A percentile compares a stretch with the other conserved stretches of the same genome.
phyloP scores from a whole-genome alignment of 805 yeast genomes.

The Candida nitratophila region DNA sequence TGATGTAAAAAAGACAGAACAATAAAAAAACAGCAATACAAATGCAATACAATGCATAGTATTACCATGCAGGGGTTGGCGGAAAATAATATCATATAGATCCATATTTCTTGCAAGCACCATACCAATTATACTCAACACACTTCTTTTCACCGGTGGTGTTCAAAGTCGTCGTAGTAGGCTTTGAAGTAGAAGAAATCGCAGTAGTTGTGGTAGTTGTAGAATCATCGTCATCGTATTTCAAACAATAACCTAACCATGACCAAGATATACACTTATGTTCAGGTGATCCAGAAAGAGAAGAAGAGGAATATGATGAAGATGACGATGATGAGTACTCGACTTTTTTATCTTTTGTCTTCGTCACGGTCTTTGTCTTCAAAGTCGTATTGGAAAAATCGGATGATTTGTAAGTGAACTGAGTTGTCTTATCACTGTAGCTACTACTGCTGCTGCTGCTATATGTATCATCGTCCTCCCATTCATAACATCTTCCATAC shows the following conservation, averaged over 20 bases:
- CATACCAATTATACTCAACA: not conserved
- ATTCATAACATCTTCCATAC: slow-evolving; percentile 48
- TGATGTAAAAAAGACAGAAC: too few relatives aligned
- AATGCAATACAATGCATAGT: too few relatives aligned
- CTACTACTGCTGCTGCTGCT: slow-evolving; percentile 10
- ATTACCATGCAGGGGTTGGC: too few relatives aligned
- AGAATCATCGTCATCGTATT: slow-evolving; percentile 2
- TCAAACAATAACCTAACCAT: slow-evolving; percentile 5
- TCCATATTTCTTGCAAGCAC: not conserved
- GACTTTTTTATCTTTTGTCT: slow-evolving; percentile 1
- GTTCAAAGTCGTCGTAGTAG: not conserved
- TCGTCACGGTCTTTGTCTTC: slow-evolving; percentile 1
- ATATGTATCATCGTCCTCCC: slow-evolving; percentile 20
- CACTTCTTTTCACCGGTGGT: not conserved
- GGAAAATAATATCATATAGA: too few relatives aligned
- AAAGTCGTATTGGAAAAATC: not conserved
- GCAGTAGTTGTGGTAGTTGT: not conserved
- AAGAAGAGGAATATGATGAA: slow-evolving; percentile 1
- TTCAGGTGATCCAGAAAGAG: not conserved
- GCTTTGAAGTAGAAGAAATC: not conserved
- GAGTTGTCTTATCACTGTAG: slow-evolving; percentile 6
- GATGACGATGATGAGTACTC: not conserved
- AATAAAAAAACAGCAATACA: too few relatives aligned
- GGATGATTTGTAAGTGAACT: slow-evolving; percentile 1
- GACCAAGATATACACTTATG: slow-evolving; percentile 1